Evolutionary conservation across 805 yeast species (phyloP).

Genomic region (Suhomyces canberraensis): DNA sequence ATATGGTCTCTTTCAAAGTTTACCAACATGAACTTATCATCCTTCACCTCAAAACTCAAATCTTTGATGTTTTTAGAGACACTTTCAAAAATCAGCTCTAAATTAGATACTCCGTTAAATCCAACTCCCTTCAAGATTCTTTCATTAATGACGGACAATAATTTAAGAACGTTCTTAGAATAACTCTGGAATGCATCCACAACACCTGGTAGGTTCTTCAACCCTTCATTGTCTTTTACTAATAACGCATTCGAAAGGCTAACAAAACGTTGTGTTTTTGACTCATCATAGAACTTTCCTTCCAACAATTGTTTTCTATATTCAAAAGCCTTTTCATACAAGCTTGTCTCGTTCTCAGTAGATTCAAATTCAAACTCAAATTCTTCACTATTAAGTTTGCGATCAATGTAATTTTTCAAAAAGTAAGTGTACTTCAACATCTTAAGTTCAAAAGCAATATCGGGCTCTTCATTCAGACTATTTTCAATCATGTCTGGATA

Average conservation of each 20-base stretch:
- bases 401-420: constrained; percentile 20
- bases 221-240: constrained; percentile 17
- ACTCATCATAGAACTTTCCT: constrained; percentile 9
- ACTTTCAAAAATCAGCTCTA: constrained; percentile 29
- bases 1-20: constrained; percentile 37
- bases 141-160: constrained; percentile 23
- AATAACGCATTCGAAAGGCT: constrained; percentile 22
- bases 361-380: constrained; percentile 16
- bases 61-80: constrained; percentile 29
- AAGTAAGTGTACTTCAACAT: constrained; percentile 21
- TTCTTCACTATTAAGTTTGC: constrained; percentile 11
- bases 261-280: constrained; percentile 11
- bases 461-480: constrained; percentile 1
- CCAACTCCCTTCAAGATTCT: constrained; percentile 22
- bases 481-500: constrained; percentile 16
- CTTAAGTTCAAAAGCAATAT: constrained; percentile 24
- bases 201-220: constrained; percentile 21
- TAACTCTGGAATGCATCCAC: constrained; percentile 19
- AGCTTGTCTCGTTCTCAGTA: constrained; percentile 8
- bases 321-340: constrained; percentile 17
- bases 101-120: constrained; percentile 23
- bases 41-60: constrained; percentile 27
- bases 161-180: constrained; percentile 14
- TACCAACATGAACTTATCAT: constrained; percentile 33
- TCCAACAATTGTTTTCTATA: constrained; percentile 17